Conservation (phyloP, 176 grass and related monocot species). For the Carex parvula region DNA sequence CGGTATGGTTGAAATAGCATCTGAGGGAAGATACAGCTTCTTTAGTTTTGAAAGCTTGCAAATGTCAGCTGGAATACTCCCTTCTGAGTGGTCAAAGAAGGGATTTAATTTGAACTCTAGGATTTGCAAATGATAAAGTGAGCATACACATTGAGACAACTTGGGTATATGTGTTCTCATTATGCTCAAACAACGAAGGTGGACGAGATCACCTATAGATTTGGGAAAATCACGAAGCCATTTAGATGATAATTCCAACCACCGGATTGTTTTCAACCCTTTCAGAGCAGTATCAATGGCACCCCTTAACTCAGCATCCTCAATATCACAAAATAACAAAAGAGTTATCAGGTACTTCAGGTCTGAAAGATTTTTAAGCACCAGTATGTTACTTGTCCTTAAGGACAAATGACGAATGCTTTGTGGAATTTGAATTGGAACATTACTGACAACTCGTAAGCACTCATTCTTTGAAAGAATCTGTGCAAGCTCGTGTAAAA, state of each 20-base stretch:
- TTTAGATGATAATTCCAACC: not conserved
- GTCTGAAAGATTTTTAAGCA: not conserved
- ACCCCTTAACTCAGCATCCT: not conserved
- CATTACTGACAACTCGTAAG: not conserved
- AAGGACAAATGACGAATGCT: conserved; percentile 30
- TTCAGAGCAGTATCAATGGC: not conserved
- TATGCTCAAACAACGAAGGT: conserved; percentile 23
- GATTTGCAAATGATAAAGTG: conserved; percentile 33
- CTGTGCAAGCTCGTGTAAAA: conserved; percentile 25
- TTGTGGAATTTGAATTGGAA: not conserved
- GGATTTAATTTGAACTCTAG: not conserved
- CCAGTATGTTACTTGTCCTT: not conserved
- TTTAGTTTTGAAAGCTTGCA: conserved; percentile 33
- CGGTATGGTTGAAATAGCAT: not conserved
- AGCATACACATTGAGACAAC: not conserved
- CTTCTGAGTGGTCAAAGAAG: too few relatives aligned
- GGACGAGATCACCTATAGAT: conserved; percentile 17
- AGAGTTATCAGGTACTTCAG: conserved; percentile 23
- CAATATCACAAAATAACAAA: conserved; percentile 7
- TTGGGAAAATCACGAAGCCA: not conserved
- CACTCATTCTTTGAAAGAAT: conserved; percentile 25
- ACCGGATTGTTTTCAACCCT: conserved; percentile 8
- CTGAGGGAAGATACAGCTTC: not conserved
- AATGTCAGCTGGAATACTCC: not conserved
- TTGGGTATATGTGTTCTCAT: not conserved